These are phyloP conservation scores for Teunomyces barrocoloradensis DNA, from an alignment of 805 yeast species.

Conservation along the genomic window DNA sequence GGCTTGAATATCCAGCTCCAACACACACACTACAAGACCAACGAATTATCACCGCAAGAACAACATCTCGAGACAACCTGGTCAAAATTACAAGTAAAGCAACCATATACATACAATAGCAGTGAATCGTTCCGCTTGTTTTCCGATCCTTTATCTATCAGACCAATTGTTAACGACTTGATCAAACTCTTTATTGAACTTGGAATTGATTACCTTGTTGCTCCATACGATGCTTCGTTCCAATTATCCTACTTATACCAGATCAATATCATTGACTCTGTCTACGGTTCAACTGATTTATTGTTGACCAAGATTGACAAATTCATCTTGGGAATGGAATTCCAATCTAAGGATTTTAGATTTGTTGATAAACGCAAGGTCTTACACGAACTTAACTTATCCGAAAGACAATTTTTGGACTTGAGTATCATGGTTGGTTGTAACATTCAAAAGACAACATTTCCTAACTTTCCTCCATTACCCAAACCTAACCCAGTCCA, in stretches of 20 bases:
- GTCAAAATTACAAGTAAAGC: conserved; percentile 31
- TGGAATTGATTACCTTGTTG: conserved; percentile 63
- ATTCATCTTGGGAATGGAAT: conserved; percentile 70
- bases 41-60: conserved; percentile 37
- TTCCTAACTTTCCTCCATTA: conserved; percentile 50
- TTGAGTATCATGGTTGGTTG: conserved; percentile 78
- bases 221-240: conserved; percentile 79
- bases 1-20: conserved; percentile 55
- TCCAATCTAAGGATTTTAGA: conserved; percentile 61
- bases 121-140: conserved; percentile 52
- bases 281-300: conserved; percentile 83
- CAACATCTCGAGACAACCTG: conserved; percentile 41
- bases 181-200: conserved; percentile 54
- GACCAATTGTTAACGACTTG: conserved; percentile 54
- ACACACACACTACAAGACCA: conserved; percentile 30
- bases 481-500: conserved; percentile 40
- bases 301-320: conserved; percentile 64
- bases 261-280: conserved; percentile 59
- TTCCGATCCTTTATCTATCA: conserved; percentile 47
- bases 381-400: conserved; percentile 56
- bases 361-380: conserved; percentile 60
- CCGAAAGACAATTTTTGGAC: conserved; percentile 70
- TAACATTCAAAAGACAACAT: conserved; percentile 62
- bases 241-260: conserved; percentile 73
- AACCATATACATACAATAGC: conserved; percentile 18